Evolutionary conservation across 768 basidiomycete genomes (phyloP).

Genomic region (Lyophyllum semitale): DNA sequence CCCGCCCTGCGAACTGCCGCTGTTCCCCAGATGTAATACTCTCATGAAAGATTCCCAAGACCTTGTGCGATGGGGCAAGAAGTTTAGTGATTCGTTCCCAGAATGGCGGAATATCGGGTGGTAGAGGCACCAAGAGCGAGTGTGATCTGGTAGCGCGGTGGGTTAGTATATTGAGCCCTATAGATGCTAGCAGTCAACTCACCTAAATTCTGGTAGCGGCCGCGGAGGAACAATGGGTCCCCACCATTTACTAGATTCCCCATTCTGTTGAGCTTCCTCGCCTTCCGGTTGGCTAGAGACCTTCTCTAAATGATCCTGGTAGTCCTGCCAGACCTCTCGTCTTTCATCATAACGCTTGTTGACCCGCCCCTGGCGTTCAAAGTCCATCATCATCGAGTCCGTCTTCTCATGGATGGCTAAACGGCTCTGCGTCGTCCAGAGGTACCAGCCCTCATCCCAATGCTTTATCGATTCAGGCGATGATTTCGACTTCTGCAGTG

Average conservation of each 20-base stretch:
- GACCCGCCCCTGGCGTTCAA: conserved; percentile 51
- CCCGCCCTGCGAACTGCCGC: conserved; percentile 52
- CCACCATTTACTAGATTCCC: conserved; percentile 34
- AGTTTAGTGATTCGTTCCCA: conserved; percentile 53
- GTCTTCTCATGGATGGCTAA: conserved; percentile 57
- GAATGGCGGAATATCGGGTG: conserved; percentile 56
- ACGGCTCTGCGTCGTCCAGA: conserved; percentile 63
- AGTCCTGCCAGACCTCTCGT: conserved; percentile 51
- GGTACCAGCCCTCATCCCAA: conserved; percentile 78
- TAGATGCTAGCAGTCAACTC: conserved; percentile 2
- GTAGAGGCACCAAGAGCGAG: conserved; percentile 59
- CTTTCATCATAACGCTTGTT: conserved; percentile 40
- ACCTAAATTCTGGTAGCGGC: conserved; percentile 42
- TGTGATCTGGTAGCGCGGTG: conserved; percentile 34
- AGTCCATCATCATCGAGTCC: conserved; percentile 57
- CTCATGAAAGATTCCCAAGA: conserved; percentile 51
- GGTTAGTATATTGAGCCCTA: background rate
- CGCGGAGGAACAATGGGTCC: conserved; percentile 42
- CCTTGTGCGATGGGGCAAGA: conserved; percentile 56
- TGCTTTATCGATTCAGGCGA: conserved; percentile 43
- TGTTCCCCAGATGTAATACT: conserved; percentile 62
- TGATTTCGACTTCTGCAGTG: conserved; percentile 17
- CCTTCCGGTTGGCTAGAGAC: conserved; percentile 14
- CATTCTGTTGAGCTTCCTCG: conserved; percentile 16
- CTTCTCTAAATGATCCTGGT: conserved; percentile 45